phyloP scores from a whole-genome alignment of 2,329 filamentous ascomycete genomes.

The Tolypocladium guangdongense region DNA sequence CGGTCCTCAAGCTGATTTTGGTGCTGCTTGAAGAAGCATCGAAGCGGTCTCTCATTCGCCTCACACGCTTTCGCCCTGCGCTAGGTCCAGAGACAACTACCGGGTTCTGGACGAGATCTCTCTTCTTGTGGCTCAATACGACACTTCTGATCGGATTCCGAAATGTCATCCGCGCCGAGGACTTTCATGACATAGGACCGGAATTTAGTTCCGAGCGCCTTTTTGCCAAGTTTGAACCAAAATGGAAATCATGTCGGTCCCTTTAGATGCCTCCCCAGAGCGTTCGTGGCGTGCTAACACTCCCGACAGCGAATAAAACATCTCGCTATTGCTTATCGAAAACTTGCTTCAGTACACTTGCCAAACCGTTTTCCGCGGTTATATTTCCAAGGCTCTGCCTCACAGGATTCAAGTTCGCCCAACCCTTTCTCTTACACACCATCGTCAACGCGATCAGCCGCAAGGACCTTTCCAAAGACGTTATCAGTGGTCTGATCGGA shows the following conservation, averaged over 20 bases:
- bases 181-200: conserved; percentile 16
- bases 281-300: background rate
- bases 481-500: conserved; percentile 23
- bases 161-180: conserved; percentile 17
- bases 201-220: conserved; percentile 2
- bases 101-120: conserved; percentile 11
- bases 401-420: conserved; percentile 23
- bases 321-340: conserved; percentile 2
- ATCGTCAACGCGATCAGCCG: conserved; percentile 16
- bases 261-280: background rate
- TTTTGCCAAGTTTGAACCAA: background rate
- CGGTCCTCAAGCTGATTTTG: conserved; percentile 20
- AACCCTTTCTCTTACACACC: conserved; percentile 27
- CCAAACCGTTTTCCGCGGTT: conserved; percentile 5
- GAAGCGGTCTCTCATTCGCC: conserved; percentile 1
- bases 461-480: conserved; percentile 7
- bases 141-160: conserved; percentile 19
- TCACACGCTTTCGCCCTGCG: background rate
- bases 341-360: conserved; percentile 4
- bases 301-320: conserved; percentile 1
- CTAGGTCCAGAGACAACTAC: conserved; percentile 10
- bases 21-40: conserved; percentile 24
- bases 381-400: conserved; percentile 18
- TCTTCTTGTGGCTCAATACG: conserved; percentile 18
- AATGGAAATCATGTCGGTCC: conserved; percentile 1